phyloP scores from a whole-genome alignment of 257 asterid genomes.

The Voacanga thouarsii region DNA sequence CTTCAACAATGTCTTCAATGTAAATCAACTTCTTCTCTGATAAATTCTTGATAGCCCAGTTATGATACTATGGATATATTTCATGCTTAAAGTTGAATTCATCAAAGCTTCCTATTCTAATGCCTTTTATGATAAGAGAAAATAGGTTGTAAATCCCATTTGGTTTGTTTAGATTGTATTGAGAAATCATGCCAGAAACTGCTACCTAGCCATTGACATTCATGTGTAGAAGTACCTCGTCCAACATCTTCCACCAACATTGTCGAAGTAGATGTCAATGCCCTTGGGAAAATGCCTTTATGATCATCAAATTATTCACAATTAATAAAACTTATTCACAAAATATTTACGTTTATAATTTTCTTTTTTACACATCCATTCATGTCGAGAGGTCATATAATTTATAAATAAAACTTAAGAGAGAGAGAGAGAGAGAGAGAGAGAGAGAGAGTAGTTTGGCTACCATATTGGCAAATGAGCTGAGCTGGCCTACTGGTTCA shows the following conservation, averaged over 20 bases:
- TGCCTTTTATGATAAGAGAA: constrained; percentile 11
- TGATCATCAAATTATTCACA: neutral
- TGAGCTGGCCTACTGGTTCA: too few species aligned
- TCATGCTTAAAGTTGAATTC: constrained; percentile 7
- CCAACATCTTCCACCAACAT: constrained; percentile 3
- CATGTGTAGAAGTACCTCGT: constrained; percentile 19
- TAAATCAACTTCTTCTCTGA: constrained; percentile 7
- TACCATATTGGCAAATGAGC: too few species aligned
- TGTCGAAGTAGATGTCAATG: neutral
- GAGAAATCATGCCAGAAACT: constrained; percentile 21
- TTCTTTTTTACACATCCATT: too few species aligned
- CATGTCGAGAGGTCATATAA: too few species aligned
- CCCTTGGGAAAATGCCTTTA: constrained; percentile 2
- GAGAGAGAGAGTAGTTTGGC: too few species aligned
- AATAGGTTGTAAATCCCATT: neutral
- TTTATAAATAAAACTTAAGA: too few species aligned
- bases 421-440: too few species aligned
- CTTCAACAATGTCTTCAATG: constrained; percentile 21
- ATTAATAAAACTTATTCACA: too few species aligned
- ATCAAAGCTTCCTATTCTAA: constrained; percentile 8
- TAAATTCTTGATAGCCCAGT: constrained; percentile 11
- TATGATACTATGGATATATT: constrained; percentile 11
- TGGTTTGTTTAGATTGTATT: constrained; percentile 1
- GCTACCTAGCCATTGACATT: constrained; percentile 13
- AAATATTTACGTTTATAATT: too few species aligned